Evolutionary conservation across 257 asterid genomes (phyloP), one percentile per base, ranked within the genome.

Genomic region (Solanum chaucha): DNA sequence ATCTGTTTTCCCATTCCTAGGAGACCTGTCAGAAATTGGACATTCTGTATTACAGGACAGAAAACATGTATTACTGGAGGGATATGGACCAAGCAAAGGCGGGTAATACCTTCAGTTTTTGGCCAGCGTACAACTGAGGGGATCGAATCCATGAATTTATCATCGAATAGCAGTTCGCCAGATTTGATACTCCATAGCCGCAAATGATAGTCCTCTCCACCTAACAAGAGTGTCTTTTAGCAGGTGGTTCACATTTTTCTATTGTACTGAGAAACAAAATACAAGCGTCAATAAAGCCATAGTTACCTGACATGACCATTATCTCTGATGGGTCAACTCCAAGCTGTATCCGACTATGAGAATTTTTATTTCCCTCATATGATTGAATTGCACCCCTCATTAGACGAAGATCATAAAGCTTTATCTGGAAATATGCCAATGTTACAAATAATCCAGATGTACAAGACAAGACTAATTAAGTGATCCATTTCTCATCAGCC

Each of bases 101-200:
- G 22, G 19, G 36, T 34, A 82, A 80, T 89, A 71, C 96, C 94
- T 90, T 26, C 83, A 59, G 71, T 84, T 91, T 90, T 91, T 26
- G 98, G 93, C 99, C 99, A 97, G 90, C 97, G 91, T 72, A 96
- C 94, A 64, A 94, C 93, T 8, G 96, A 89, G 70, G 99, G 98
- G 46, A 90, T 86, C 34, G 98, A 84, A 85, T 90, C 85, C 96
- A 90, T 93, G 89, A 92, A 90, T 84, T 72, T 94, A 74, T 90
- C 91, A 87, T 91, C 90, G 85, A 95, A 96, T 84, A 97, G 93
- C 95, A 97, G 36, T 88, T 93, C 94, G 24, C 99, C 98, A 20
- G 98, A 94, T 87, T 88, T 95, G 86, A 97, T 93, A 88, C 94
- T 90, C 99, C 99, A 96, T 78, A 95, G 87, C 59, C 99, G 96